Base-by-base conservation (phyloP, 495 filamentous ascomycete genomes). In the Xylaria grammica region DNA sequence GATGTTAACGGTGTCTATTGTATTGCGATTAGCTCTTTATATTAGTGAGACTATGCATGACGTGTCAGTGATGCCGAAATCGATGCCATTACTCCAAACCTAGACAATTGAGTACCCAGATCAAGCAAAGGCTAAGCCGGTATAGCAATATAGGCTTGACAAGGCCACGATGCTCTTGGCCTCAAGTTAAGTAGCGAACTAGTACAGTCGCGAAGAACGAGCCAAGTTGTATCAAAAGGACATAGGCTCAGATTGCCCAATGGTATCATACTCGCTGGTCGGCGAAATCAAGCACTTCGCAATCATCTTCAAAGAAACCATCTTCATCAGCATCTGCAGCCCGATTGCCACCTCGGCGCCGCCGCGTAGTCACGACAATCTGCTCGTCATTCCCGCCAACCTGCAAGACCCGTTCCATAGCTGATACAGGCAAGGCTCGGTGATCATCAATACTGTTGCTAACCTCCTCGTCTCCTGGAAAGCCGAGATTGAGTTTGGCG, bases 241-340 rank as follows among this genome's bases (percentile, higher is more conserved):
- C 48, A 65, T 53, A 40, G 65, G 65, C 65, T 65, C 54, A 48
- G 46, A 56, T 29, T 50, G 32, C 24, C 30, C 51, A 49, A 49
- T 20, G 19, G 52, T 13, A 24, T 87, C 80, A 94, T 38, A 94
- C 91, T 69, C 91, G 82, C 72, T 96, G 91, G 69, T 90, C 87
- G 13, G 91, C 91, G 85, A 93, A 96, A 78, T 97, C 93, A 67
- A 97, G 81, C 61, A 97, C 90, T 70, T 96, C 93, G 70, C 91
- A 94, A 73, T 95, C 93, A 71, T 97, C 92, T 74, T 97, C 93
- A 69, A 97, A 97, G 75, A 97, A 95, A 3, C 92, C 93, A 40
- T 94, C 90, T 34, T 89, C 90, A 17, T 87, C 85, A 26, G 82
- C 84, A 42, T 78, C 69, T 48, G 69, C 64, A 65, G 77, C 58